Evolutionary conservation across 306 rosid genomes (phyloP).

Genomic region (Casuarina glauca): DNA sequence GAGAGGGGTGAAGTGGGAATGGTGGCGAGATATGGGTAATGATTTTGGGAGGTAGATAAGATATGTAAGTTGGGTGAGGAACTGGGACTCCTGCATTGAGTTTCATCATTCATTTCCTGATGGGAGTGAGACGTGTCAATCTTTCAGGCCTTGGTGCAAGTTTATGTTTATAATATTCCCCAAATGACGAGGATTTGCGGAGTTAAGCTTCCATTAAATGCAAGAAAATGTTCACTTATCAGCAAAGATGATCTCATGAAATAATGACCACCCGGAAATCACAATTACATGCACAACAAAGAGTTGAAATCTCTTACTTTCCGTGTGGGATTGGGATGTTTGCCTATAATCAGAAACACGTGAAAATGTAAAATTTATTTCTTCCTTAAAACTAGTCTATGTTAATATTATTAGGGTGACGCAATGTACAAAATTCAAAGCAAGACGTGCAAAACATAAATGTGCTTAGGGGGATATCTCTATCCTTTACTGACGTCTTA

Average conservation of each 20-base stretch:
- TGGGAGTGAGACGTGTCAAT: no score
- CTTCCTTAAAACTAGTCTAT: no score
- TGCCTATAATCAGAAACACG: not conserved
- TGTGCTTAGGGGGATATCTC: not conserved
- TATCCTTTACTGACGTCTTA: not conserved
- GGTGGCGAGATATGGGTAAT: conserved; percentile 20
- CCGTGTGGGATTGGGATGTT: not conserved
- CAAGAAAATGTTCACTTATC: no score
- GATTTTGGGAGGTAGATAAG: conserved; percentile 36
- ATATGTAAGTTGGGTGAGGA: conserved; percentile 35
- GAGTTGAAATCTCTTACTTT: no score
- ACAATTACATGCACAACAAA: no score
- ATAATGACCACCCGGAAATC: no score
- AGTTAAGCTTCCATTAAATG: no score
- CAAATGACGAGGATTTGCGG: no score
- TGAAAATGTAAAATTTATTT: not conserved
- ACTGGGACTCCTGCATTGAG: conserved; percentile 3
- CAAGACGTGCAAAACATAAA: not conserved
- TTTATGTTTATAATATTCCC: no score
- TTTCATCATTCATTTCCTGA: conserved; percentile 8
- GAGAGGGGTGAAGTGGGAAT: conserved; percentile 23
- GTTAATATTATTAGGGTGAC: not conserved
- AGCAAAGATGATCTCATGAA: no score
- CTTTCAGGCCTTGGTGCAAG: no score
- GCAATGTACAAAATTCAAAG: not conserved